These are phyloP conservation scores for Geotrichum reessii DNA, from an alignment of 1,139 yeast species.

Conservation along the genomic window DNA sequence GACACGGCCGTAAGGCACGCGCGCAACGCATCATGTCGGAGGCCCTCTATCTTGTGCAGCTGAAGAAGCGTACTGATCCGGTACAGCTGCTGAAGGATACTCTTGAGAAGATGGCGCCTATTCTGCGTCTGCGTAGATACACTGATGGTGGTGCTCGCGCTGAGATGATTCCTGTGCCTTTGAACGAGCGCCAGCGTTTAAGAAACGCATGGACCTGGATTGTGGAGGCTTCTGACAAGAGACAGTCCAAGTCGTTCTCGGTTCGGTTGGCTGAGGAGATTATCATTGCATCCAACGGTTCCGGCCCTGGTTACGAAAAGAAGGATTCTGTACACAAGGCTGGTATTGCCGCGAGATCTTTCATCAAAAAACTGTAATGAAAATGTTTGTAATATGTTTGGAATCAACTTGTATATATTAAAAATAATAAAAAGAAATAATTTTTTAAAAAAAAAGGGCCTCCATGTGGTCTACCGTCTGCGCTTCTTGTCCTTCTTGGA, in stretches of 20 bases:
- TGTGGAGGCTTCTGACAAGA: constrained; percentile 71
- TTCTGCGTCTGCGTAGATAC: constrained; percentile 69
- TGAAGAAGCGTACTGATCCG: constrained; percentile 70
- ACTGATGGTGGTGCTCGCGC: constrained; percentile 85
- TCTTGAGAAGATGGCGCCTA: constrained; percentile 78
- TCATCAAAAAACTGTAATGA: constrained; percentile 30
- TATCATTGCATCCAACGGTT: constrained; percentile 68
- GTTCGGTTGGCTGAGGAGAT: constrained; percentile 91
- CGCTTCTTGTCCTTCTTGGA: constrained; percentile 8
- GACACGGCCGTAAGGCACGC: constrained; percentile 78
- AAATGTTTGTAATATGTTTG: neutral
- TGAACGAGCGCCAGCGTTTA: constrained; percentile 73
- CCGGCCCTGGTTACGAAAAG: constrained; percentile 79
- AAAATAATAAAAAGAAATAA: neutral
- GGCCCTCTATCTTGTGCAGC: constrained; percentile 74
- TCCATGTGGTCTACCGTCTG: constrained; percentile 23
- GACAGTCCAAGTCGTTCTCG: constrained; percentile 73
- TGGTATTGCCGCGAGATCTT: constrained; percentile 52
- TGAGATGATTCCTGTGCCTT: constrained; percentile 72
- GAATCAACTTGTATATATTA: neutral
- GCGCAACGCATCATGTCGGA: constrained; percentile 71
- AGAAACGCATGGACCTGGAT: constrained; percentile 90
- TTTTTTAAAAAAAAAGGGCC: neutral
- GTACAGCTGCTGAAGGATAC: constrained; percentile 66
- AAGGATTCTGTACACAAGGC: constrained; percentile 75